Base-by-base conservation (phyloP, 2,329 filamentous ascomycete species). In the Bipolaris victoriae region DNA sequence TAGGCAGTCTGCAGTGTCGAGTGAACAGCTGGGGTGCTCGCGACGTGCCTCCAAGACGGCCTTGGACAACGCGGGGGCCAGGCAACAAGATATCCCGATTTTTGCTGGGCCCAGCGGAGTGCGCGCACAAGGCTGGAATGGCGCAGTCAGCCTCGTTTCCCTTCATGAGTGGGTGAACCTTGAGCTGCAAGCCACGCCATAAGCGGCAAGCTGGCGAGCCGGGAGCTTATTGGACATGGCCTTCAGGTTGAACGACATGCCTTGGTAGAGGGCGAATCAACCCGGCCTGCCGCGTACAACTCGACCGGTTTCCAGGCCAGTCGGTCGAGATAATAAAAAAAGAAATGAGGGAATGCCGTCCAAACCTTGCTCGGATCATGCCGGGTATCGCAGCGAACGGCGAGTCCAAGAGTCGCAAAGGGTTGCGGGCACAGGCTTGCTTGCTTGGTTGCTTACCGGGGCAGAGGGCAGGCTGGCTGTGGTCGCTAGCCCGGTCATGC, bases 81-180 rank as follows among this genome's bases (percentile, higher is more conserved):
- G 63, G 65, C 64, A 72, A 72, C 72, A 73, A 75, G 72, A 70
- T 69, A 68, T 68, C 62, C 63, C 62, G 70, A 71, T 65, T 69
- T 70, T 72, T 58, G 66, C 68, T 69, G 66, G 61, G 58, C 44
- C 47, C 61, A 59, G 65, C 62, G 60, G 64, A 67, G 67, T 65
- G 71, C 43, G 41, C 67, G 68, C 61, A 71, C 74, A 71, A 74
- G 72, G 71, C 71, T 74, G 72, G 69, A 70, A 57, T 54, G 64
- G 65, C 67, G 66, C 63, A 71, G 69, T 74, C 72, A 76, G 73
- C 73, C 73, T 76, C 69, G 72, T 72, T 68, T 71, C 63, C 66
- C 70, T 69, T 73, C 61, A 67, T 71, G 68, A 75, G 69, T 73
- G 72, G 72, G 67, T 67, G 50, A 64, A 68, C 60, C 66, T 64